These are phyloP conservation scores for Chenopodium berlandieri DNA, from an alignment of 148 eudicot genomes.

Conservation along the genomic window DNA sequence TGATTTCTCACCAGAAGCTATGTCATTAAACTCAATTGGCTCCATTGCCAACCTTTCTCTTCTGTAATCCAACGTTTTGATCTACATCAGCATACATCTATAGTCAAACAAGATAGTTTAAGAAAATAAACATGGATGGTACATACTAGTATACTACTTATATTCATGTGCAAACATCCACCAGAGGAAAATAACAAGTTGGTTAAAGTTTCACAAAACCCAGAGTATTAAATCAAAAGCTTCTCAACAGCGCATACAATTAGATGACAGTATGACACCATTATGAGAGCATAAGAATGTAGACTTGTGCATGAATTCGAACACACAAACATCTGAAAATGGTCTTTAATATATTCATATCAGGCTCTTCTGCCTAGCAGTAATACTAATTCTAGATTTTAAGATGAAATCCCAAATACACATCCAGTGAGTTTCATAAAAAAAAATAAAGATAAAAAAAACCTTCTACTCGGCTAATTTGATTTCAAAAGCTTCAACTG, in stretches of 20 bases:
- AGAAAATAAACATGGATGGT: not conserved
- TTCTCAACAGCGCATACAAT: not conserved
- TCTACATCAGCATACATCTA: constrained; percentile 39
- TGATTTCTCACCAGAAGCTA: constrained; percentile 39
- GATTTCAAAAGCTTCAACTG: not conserved
- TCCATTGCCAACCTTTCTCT: constrained; percentile 59
- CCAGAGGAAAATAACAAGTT: not conserved
- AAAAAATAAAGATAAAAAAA: not conserved
- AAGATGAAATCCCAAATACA: not conserved
- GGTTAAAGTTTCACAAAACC: not conserved
- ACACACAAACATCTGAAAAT: not conserved
- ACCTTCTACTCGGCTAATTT: not conserved
- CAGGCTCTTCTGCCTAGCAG: not conserved
- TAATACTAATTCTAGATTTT: not conserved
- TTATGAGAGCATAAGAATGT: not conserved
- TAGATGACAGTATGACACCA: not conserved
- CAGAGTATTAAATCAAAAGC: not conserved
- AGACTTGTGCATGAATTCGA: not conserved
- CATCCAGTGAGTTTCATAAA: not conserved
- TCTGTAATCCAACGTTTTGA: constrained; percentile 80
- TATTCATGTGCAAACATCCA: not conserved
- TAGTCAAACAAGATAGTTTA: not conserved
- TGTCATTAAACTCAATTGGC: constrained; percentile 54
- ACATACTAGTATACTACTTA: no score
- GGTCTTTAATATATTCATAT: not conserved